Evolutionary conservation across 768 basidiomycete species (phyloP), one percentile per base, ranked within the genome.

Genomic region (Kwoniella dejecticola): DNA sequence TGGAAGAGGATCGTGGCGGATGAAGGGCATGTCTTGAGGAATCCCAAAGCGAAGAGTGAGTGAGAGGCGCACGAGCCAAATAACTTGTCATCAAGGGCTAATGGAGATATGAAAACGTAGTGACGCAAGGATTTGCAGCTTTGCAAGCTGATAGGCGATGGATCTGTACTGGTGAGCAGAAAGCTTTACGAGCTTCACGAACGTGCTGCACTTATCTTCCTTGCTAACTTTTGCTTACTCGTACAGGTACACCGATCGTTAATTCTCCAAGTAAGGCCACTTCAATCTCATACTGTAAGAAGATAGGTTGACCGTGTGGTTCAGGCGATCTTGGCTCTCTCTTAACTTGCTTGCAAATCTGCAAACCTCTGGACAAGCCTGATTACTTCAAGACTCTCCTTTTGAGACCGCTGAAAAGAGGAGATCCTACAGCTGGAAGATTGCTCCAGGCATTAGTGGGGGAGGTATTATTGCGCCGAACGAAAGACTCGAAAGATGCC

Each of bases 1-100:
- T 96, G 93, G 93, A 91, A 92, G 87, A 82, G 93, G 59, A 76
- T 94, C 41, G 85, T 95, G 21, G 81, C 94, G 4, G 93, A 96
- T 66, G 93, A 96, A 79, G 93, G 90, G 0, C 93, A 96, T 72
- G 86, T 74, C 24, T 88, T 96, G 64, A 86, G 91, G 52, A 96
- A 95, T 74, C 85, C 89, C 2, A 88, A 83, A 76, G 91, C 92
- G 0, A 90, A 92, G 81, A 90, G 74, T 89, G 84, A 83, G 89
- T 8, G 81, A 7, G 27, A 17, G 24, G 4, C n/a, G n/a, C n/a
- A n/a, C n/a, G n/a, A n/a, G n/a, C n/a, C n/a, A n/a, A n/a, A n/a
- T n/a, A n/a, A n/a, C n/a, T n/a, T n/a, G n/a, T n/a, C n/a, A n/a
- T n/a, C n/a, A n/a, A n/a, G 27, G 12, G 23, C 45, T 23, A 7